Evolutionary conservation across 805 yeast species (phyloP).

Genomic region (Kurtzmaniella fragi): DNA sequence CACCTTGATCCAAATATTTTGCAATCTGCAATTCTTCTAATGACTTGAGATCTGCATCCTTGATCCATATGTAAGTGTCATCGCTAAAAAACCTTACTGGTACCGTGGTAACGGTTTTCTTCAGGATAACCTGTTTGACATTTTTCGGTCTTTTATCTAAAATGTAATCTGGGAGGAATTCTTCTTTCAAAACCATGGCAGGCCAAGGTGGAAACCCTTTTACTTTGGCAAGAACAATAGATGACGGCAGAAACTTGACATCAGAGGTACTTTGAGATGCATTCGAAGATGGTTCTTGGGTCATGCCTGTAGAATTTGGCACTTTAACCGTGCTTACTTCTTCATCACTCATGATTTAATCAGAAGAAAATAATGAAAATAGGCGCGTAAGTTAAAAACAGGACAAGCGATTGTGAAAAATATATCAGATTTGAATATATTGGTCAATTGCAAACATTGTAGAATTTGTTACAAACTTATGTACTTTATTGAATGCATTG

Average conservation of each 20-base stretch:
- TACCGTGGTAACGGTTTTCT: constrained; percentile 13
- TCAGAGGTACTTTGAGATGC: too few species aligned
- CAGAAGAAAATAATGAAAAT: not conserved
- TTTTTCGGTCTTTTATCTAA: constrained; percentile 46
- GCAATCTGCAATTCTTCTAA: constrained; percentile 41
- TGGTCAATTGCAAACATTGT: too few species aligned
- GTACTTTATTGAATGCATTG: too few species aligned
- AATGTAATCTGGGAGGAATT: constrained; percentile 56
- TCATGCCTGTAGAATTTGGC: not conserved
- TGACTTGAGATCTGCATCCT: constrained; percentile 44
- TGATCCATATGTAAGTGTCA: constrained; percentile 68
- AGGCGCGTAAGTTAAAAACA: too few species aligned
- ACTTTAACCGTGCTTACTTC: not conserved
- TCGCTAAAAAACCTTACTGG: constrained; percentile 71
- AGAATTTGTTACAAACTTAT: too few species aligned
- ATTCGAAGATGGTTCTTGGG: not conserved
- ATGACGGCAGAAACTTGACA: constrained; percentile 7
- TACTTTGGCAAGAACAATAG: constrained; percentile 62
- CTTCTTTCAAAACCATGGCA: constrained; percentile 65
- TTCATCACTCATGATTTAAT: not conserved
- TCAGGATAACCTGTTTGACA: constrained; percentile 17
- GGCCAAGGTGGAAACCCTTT: constrained; percentile 94
- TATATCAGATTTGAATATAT: too few species aligned
- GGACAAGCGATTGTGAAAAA: too few species aligned
- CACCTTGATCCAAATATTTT: constrained; percentile 21